Evolutionary conservation across 768 basidiomycete species (phyloP).

Genomic region (Trametes villosa): DNA sequence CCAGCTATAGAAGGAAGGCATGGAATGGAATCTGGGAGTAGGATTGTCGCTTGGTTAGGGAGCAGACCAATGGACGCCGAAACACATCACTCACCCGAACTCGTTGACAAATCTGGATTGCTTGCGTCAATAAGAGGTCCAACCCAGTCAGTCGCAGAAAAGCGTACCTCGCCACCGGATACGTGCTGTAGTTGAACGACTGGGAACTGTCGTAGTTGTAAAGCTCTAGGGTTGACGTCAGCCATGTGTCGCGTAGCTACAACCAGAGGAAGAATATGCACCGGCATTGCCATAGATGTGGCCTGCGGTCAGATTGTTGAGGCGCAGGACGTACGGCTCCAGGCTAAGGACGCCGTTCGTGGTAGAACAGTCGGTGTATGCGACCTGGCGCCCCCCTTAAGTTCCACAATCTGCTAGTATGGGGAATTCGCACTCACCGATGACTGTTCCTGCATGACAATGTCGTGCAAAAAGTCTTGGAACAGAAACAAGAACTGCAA

Average conservation of each 20-base stretch:
- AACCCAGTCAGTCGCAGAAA: too few relatives aligned
- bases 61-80: neutral
- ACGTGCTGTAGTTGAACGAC: constrained; percentile 58
- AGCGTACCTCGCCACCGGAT: constrained; percentile 49
- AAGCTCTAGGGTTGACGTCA: constrained; percentile 42
- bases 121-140: neutral
- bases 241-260: too few relatives aligned
- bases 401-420: too few relatives aligned
- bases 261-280: too few relatives aligned
- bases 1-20: constrained; percentile 67
- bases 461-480: constrained; percentile 53
- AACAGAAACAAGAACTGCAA: constrained; percentile 52
- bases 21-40: constrained; percentile 55
- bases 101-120: constrained; percentile 56
- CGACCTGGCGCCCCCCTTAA: constrained; percentile 46
- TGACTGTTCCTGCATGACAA: constrained; percentile 52
- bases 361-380: constrained; percentile 63
- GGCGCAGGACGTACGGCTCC: constrained; percentile 55
- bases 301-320: constrained; percentile 52
- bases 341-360: constrained; percentile 58
- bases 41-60: too few relatives aligned
- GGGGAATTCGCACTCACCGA: constrained; percentile 39
- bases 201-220: constrained; percentile 57
- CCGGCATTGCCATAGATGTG: constrained; percentile 60
- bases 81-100: constrained; percentile 46